These are phyloP conservation scores for Mortierella sp. DNA, from an alignment of 371 early-diverging fungal genomes.

Conservation along the genomic window DNA sequence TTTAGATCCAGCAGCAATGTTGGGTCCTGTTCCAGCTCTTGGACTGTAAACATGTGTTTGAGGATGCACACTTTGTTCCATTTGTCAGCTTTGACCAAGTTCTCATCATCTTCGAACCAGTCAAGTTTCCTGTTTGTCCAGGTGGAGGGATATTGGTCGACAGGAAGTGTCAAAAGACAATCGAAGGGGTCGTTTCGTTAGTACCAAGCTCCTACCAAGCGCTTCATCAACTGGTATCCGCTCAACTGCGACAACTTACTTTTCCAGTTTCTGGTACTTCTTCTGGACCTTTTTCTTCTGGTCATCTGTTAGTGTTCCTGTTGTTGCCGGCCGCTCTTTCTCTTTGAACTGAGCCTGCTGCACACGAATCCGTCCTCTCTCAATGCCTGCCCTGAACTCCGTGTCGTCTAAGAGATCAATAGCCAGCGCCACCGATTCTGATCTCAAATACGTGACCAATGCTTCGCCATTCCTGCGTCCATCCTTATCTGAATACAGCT, in stretches of 20 bases:
- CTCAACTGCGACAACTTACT: conserved; percentile 45
- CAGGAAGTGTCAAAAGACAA: not conserved
- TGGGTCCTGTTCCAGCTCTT: conserved; percentile 91
- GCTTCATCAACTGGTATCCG: not conserved
- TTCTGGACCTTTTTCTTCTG: conserved; percentile 74
- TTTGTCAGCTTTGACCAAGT: conserved; percentile 76
- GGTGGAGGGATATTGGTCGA: not conserved
- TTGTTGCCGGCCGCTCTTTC: conserved; percentile 53
- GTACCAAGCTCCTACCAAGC: conserved; percentile 51
- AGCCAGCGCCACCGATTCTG: conserved; percentile 89
- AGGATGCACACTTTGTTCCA: conserved; percentile 86
- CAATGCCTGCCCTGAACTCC: conserved; percentile 75
- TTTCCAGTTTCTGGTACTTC: conserved; percentile 81
- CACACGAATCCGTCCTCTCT: conserved; percentile 72
- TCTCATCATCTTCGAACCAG: conserved; percentile 87
- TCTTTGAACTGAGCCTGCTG: conserved; percentile 81
- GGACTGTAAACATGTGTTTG: conserved; percentile 92
- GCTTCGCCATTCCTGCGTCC: conserved; percentile 89
- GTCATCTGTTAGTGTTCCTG: conserved; percentile 49
- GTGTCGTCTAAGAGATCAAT: conserved; percentile 88
- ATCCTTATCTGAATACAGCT: conserved; percentile 81
- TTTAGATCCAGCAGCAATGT: conserved; percentile 89
- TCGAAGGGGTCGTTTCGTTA: too few relatives aligned
- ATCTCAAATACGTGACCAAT: conserved; percentile 88
- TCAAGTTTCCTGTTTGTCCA: conserved; percentile 78